Evolutionary conservation across 2,329 filamentous ascomycete species (phyloP).

Genomic region (Penicillium brasilianum): DNA sequence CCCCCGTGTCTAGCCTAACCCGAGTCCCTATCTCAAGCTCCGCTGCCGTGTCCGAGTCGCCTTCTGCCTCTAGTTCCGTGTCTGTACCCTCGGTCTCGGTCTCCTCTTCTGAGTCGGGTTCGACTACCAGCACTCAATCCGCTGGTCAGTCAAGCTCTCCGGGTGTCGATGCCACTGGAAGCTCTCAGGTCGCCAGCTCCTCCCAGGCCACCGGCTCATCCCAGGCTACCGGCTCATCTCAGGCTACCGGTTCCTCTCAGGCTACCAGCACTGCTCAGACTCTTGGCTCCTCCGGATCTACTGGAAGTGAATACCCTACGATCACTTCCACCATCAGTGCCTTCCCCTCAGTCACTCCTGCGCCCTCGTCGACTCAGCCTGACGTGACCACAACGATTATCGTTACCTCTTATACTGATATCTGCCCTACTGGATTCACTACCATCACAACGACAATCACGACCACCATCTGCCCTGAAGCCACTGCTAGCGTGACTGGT

Average conservation of each 20-base stretch:
- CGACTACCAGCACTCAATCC: neutral
- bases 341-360: slow-evolving; percentile 21
- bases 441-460: slow-evolving; percentile 48
- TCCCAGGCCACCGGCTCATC: neutral
- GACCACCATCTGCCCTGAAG: slow-evolving; percentile 44
- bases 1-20: neutral
- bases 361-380: slow-evolving; percentile 25
- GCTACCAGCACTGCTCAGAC: neutral
- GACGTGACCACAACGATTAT: slow-evolving; percentile 44
- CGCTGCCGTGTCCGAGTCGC: neutral
- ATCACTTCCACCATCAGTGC: slow-evolving; percentile 18
- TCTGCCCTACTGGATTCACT: slow-evolving; percentile 51
- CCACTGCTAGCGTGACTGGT: slow-evolving; percentile 36
- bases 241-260: slow-evolving; percentile 4
- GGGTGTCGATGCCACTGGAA: neutral
- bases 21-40: slow-evolving; percentile 6
- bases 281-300: slow-evolving; percentile 9
- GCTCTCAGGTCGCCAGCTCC: slow-evolving; percentile 5
- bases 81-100: neutral
- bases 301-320: slow-evolving; percentile 15
- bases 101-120: neutral
- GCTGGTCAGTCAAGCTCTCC: neutral
- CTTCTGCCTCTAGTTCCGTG: neutral
- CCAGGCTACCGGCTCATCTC: slow-evolving; percentile 7
- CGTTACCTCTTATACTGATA: slow-evolving; percentile 48